A percentile compares a stretch with the other conserved stretches of the same genome.
Evolutionary conservation across 495 filamentous ascomycete genomes (phyloP).

Genomic region (Cairneyella variabilis): DNA sequence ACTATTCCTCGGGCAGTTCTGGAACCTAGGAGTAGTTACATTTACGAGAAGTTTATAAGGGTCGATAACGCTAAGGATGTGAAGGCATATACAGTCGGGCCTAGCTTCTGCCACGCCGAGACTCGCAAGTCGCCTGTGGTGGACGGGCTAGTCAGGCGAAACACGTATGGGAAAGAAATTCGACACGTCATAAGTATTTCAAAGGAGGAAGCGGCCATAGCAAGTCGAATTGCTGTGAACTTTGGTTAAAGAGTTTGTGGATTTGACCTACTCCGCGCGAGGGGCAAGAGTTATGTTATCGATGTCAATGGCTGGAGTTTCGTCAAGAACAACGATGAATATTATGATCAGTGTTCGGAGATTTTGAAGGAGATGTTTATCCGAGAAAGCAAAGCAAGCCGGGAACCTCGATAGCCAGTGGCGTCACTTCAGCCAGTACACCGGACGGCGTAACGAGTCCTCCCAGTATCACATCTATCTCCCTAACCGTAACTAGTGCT

Average conservation of each 20-base stretch:
- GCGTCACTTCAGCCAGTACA: too few relatives aligned
- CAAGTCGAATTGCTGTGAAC: constrained; percentile 80
- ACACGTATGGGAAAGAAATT: constrained; percentile 95
- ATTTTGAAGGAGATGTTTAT: constrained; percentile 87
- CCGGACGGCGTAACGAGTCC: too few relatives aligned
- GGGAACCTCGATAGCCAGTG: too few relatives aligned
- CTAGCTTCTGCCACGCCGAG: constrained; percentile 92
- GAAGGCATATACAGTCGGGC: constrained; percentile 96
- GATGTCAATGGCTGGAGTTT: constrained; percentile 99
- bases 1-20: constrained; percentile 73
- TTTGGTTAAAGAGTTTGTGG: constrained; percentile 97
- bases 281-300: constrained; percentile 89
- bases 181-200: constrained; percentile 85
- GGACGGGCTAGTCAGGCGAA: constrained; percentile 90
- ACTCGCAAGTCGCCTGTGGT: constrained; percentile 96
- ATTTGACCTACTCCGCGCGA: constrained; percentile 88
- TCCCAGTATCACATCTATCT: too few relatives aligned
- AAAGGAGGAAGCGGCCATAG: constrained; percentile 78
- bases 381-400: too few relatives aligned
- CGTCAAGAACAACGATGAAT: constrained; percentile 98
- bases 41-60: constrained; percentile 95
- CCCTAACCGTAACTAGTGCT: too few relatives aligned
- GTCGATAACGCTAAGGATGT: constrained; percentile 97
- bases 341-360: constrained; percentile 85
- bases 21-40: constrained; percentile 74